Evolutionary conservation across 2,329 filamentous ascomycete genomes (phyloP).

Genomic region (Ascocoryne sarcoides): DNA sequence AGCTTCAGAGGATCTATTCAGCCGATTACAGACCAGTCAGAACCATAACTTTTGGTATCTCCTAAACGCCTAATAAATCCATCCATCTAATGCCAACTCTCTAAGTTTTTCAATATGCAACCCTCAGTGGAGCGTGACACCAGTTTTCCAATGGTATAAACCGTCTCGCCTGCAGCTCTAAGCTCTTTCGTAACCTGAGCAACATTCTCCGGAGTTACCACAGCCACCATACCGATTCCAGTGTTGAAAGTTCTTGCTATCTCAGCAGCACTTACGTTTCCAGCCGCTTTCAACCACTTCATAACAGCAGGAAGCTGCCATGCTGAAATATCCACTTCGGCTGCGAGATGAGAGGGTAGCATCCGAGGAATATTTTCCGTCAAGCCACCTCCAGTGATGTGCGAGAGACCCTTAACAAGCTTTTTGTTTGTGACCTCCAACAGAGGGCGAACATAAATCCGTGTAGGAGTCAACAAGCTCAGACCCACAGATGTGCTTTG

Average conservation of each 20-base stretch:
- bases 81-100: constrained; percentile 24
- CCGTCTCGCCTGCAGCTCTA: constrained; percentile 62
- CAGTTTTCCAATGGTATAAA: constrained; percentile 68
- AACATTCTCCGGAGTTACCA: constrained; percentile 59
- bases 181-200: constrained; percentile 52
- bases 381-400: constrained; percentile 93
- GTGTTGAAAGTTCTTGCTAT: constrained; percentile 94
- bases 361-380: constrained; percentile 92
- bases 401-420: constrained; percentile 83
- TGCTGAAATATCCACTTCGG: constrained; percentile 65
- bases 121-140: constrained; percentile 48
- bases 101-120: constrained; percentile 53
- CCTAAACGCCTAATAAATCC: constrained; percentile 10
- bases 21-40: too few relatives aligned
- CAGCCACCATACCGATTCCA: constrained; percentile 87
- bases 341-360: constrained; percentile 67
- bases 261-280: constrained; percentile 66
- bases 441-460: constrained; percentile 83
- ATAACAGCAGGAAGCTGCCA: constrained; percentile 78
- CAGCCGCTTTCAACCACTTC: constrained; percentile 68
- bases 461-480: constrained; percentile 77
- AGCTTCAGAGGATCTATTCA: too few relatives aligned
- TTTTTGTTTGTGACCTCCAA: constrained; percentile 54
- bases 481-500: constrained; percentile 54
- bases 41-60: constrained; percentile 16